Conservation (phyloP, 139 green algal genomes). For the Desmodesmus armatus region DNA sequence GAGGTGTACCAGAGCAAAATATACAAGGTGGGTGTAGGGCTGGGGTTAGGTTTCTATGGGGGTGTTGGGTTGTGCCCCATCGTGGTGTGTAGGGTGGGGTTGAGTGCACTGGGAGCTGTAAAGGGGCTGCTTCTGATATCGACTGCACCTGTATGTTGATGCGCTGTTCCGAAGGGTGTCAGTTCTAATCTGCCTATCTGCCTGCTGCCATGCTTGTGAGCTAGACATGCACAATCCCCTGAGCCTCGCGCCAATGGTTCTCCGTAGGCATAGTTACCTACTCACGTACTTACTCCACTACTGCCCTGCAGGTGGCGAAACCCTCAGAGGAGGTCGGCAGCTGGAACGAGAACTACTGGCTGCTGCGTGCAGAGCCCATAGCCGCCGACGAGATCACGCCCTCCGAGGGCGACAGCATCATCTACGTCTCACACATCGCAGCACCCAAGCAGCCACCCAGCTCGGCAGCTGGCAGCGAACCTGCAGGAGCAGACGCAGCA, state of each 20-base stretch:
- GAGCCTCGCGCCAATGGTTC: too few relatives aligned
- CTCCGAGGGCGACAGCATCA: conserved; percentile 48
- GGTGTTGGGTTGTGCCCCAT: too few relatives aligned
- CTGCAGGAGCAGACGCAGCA: not conserved
- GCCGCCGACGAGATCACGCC: not conserved
- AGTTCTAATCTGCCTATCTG: too few relatives aligned
- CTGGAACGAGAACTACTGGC: conserved; percentile 90
- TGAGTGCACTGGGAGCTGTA: too few relatives aligned
- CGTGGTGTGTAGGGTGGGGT: too few relatives aligned
- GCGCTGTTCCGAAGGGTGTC: too few relatives aligned
- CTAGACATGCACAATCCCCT: not conserved
- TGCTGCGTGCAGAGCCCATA: conserved; percentile 53
- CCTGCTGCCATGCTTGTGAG: too few relatives aligned
- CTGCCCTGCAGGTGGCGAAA: conserved; percentile 58
- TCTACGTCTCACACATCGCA: conserved; percentile 80
- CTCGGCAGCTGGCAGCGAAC: not conserved
- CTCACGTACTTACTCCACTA: not conserved
- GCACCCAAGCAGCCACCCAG: conserved; percentile 15
- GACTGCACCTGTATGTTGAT: too few relatives aligned
- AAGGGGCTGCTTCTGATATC: too few relatives aligned
- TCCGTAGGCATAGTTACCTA: too few relatives aligned
- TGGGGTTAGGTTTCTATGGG: too few relatives aligned
- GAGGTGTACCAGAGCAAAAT: conserved; percentile 85
- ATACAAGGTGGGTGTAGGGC: conserved; percentile 82
- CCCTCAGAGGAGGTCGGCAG: conserved; percentile 62